A percentile compares a stretch with the other conserved stretches of the same genome.
Conservation (phyloP, 805 yeast genomes). For the Maudiozyma saulgeensis region DNA sequence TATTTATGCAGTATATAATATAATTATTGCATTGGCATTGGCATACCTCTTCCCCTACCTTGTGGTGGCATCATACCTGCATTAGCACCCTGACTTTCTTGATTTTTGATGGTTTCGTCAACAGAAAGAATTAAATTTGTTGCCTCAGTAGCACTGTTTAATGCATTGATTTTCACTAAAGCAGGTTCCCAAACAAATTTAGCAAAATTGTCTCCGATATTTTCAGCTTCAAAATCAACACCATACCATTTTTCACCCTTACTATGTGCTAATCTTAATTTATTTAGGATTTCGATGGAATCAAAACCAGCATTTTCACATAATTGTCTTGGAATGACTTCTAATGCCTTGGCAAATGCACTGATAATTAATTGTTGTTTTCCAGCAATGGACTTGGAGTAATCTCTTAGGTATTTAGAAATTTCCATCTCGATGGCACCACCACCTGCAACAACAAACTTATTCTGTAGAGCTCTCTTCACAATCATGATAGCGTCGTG, state of each 20-base stretch:
- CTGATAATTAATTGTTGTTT: slow-evolving; percentile 88
- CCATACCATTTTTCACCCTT: slow-evolving; percentile 90
- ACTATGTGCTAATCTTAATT: slow-evolving; percentile 87
- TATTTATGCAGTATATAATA: not conserved
- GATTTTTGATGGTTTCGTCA: slow-evolving; percentile 82
- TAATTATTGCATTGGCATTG: slow-evolving; percentile 26
- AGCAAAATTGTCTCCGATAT: slow-evolving; percentile 73
- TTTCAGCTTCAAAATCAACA: slow-evolving; percentile 78
- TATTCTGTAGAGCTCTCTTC: slow-evolving; percentile 83
- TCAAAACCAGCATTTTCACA: slow-evolving; percentile 99
- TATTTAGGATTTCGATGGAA: slow-evolving; percentile 87
- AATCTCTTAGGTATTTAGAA: slow-evolving; percentile 78
- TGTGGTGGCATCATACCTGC: slow-evolving; percentile 41
- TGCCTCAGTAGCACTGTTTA: slow-evolving; percentile 93
- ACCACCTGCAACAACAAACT: slow-evolving; percentile 91
- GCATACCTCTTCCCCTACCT: slow-evolving; percentile 69
- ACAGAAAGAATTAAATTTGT: slow-evolving; percentile 88
- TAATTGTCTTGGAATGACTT: slow-evolving; percentile 91
- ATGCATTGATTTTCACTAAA: slow-evolving; percentile 85
- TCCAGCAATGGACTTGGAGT: slow-evolving; percentile 82
- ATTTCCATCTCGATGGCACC: slow-evolving; percentile 99
- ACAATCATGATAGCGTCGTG: slow-evolving; percentile 99
- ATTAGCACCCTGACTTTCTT: slow-evolving; percentile 48
- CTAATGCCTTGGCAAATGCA: slow-evolving; percentile 91
- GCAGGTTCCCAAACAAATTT: slow-evolving; percentile 97